Percentiles rank a stretch among this genome's conserved stretches.
These are phyloP conservation scores for Carex parvula DNA, from an alignment of 176 grass and related monocot species.

Conservation along the genomic window DNA sequence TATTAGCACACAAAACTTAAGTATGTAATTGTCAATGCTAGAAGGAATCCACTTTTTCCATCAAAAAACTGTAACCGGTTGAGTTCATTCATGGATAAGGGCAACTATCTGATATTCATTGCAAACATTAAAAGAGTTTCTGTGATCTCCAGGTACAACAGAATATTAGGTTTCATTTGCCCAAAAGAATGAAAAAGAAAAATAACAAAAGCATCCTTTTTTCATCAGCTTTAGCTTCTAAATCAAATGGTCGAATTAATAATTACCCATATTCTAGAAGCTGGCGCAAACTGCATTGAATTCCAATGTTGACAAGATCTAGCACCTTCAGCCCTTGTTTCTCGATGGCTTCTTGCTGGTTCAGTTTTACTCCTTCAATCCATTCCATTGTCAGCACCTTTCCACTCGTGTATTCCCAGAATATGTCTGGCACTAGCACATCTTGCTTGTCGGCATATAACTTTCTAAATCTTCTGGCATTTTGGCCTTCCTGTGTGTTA, in stretches of 20 bases:
- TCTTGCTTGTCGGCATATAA: conserved; percentile 96
- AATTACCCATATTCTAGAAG: conserved; percentile 71
- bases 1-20: background rate
- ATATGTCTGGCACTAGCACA: conserved; percentile 88
- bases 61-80: background rate
- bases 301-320: conserved; percentile 85
- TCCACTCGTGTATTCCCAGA: conserved; percentile 93
- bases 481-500: conserved; percentile 81
- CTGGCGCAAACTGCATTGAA: conserved; percentile 96
- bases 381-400: conserved; percentile 97
- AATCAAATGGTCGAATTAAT: background rate
- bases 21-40: background rate
- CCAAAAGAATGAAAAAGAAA: background rate
- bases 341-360: conserved; percentile 81
- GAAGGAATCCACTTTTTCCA: background rate
- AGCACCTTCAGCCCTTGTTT: conserved; percentile 81
- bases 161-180: background rate
- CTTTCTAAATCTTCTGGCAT: conserved; percentile 86
- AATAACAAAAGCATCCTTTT: background rate
- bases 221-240: background rate
- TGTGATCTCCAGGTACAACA: background rate
- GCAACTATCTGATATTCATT: background rate
- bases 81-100: background rate
- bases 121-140: background rate
- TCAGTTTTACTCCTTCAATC: conserved; percentile 90